Conservation (phyloP, 2,329 filamentous ascomycete genomes). For the Neonectria magnoliae region DNA sequence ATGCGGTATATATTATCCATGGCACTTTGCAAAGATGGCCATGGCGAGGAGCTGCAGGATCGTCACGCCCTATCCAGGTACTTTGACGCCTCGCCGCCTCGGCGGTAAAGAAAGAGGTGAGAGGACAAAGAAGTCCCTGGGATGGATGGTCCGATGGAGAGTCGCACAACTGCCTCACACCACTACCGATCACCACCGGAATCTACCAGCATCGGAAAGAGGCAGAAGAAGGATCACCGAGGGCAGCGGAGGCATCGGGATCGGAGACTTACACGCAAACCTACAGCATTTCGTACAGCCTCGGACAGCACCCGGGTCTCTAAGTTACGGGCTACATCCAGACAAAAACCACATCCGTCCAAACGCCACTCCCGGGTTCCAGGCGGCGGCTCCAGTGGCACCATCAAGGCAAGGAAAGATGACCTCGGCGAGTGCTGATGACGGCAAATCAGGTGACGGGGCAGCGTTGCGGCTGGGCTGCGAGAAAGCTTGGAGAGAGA, state of each 20-base stretch:
- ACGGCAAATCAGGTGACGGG: conserved; percentile 5
- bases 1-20: neutral
- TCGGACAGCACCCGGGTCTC: too few species aligned
- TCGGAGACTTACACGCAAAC: conserved; percentile 7
- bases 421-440: neutral
- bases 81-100: neutral
- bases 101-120: conserved; percentile 20
- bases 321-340: too few species aligned
- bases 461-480: neutral
- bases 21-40: neutral
- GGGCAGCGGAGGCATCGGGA: conserved; percentile 2
- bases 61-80: neutral
- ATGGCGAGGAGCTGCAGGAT: conserved; percentile 1
- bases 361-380: conserved; percentile 20
- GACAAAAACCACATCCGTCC: neutral
- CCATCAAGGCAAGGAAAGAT: neutral
- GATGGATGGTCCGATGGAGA: conserved; percentile 18
- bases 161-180: conserved; percentile 23
- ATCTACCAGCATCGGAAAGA: conserved; percentile 6
- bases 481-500: conserved; percentile 5
- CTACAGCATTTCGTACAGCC: too few species aligned
- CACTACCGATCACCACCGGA: conserved; percentile 8
- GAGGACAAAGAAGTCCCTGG: conserved; percentile 13
- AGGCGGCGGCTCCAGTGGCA: conserved; percentile 4
- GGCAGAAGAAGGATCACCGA: neutral